These are phyloP conservation scores for Sporodiniella umbellata DNA, from an alignment of 371 early-diverging fungal genomes.

Conservation along the genomic window DNA sequence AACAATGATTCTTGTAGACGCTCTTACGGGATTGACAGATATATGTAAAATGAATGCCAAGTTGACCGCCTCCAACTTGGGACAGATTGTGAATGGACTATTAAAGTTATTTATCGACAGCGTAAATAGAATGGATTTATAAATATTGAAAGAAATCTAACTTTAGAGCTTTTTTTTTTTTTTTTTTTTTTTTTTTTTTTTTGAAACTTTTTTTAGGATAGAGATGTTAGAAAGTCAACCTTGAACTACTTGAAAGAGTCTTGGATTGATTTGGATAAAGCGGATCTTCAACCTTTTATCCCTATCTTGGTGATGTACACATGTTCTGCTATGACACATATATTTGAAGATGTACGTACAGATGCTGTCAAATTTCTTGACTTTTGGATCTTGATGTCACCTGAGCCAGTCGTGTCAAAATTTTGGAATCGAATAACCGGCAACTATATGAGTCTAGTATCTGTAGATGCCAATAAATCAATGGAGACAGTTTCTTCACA, in stretches of 20 bases:
- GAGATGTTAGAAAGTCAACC: constrained; percentile 47
- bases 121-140: constrained; percentile 26
- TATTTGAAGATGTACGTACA: constrained; percentile 78
- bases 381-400: constrained; percentile 67
- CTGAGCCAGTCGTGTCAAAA: constrained; percentile 53
- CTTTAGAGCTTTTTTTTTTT: background rate
- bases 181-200: too few relatives aligned
- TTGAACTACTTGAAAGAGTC: constrained; percentile 29
- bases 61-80: constrained; percentile 57
- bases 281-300: constrained; percentile 76
- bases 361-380: constrained; percentile 80
- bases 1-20: constrained; percentile 47
- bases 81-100: constrained; percentile 62
- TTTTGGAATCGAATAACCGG: constrained; percentile 58
- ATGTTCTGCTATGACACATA: constrained; percentile 89
- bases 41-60: constrained; percentile 56
- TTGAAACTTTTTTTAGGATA: constrained; percentile 33
- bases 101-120: constrained; percentile 62
- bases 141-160: background rate
- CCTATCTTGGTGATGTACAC: constrained; percentile 75
- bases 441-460: constrained; percentile 40
- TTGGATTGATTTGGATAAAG: constrained; percentile 30
- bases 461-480: constrained; percentile 23
- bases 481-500: background rate
- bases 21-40: constrained; percentile 67